Conservation (phyloP, 23 red algal genomes). For the Cyanidium caldarium region DNA sequence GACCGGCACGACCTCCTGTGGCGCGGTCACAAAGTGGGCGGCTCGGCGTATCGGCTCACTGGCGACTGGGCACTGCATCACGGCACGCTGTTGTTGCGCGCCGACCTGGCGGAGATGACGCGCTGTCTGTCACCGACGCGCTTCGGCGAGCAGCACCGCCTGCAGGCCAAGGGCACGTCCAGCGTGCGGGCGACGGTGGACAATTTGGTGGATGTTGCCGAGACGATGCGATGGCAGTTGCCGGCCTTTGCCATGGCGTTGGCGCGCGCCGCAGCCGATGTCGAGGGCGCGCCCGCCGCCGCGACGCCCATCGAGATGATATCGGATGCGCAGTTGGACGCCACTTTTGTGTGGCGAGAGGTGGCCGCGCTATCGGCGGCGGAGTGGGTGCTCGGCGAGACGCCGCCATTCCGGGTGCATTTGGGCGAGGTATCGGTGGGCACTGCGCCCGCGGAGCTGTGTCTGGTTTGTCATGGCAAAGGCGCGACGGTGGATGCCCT, state of each 20-base stretch:
- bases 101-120: conserved; percentile 31
- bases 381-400: not conserved
- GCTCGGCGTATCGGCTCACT: conserved; percentile 76
- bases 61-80: conserved; percentile 61
- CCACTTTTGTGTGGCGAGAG: not conserved
- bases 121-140: conserved; percentile 15
- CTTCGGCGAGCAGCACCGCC: not conserved
- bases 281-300: no score
- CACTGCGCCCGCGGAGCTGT: no score
- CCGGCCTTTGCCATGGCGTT: not conserved
- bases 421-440: not conserved
- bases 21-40: conserved; percentile 50
- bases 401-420: not conserved
- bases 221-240: not conserved
- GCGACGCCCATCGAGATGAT: no score
- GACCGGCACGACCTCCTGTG: conserved; percentile 46
- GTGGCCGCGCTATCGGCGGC: not conserved
- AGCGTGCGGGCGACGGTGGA: conserved; percentile 42
- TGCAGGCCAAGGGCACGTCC: conserved; percentile 18
- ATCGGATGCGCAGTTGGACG: not conserved
- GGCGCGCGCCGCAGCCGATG: no score
- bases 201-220: conserved; percentile 25
- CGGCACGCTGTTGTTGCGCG: conserved; percentile 55
- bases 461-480: no score
- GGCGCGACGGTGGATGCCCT: no score